Conservation (phyloP, 1,284 basidiomycete species). For the Ustilago hordei region DNA sequence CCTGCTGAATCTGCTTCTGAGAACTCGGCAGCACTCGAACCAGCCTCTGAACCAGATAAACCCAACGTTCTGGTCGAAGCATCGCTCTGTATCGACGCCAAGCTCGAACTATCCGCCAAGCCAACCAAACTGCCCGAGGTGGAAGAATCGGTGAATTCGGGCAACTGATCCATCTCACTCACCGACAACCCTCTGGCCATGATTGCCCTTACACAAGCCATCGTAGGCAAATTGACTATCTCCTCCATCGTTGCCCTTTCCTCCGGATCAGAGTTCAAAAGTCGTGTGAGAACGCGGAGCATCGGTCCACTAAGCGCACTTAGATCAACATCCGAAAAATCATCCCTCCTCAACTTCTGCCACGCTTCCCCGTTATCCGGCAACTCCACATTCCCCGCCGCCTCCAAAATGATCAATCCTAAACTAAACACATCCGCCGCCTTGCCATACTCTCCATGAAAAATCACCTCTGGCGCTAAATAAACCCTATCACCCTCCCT, state of each 20-base stretch:
- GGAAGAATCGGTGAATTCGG: conserved; percentile 50
- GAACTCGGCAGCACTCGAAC: conserved; percentile 27
- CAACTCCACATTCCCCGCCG: conserved; percentile 93
- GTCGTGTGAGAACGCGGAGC: conserved; percentile 55
- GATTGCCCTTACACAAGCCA: conserved; percentile 52
- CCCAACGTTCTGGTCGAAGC: conserved; percentile 33
- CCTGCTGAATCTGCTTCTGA: conserved; percentile 38
- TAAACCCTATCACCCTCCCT: conserved; percentile 98
- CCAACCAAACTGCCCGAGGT: conserved; percentile 30
- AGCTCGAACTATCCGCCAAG: conserved; percentile 27
- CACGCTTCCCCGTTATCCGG: conserved; percentile 96
- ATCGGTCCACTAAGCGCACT: conserved; percentile 72
- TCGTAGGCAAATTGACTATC: conserved; percentile 49
- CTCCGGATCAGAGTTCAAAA: conserved; percentile 55
- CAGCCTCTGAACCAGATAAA: conserved; percentile 30
- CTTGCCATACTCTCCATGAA: conserved; percentile 86
- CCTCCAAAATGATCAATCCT: conserved; percentile 94
- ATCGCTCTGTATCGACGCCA: conserved; percentile 38
- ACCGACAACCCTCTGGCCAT: conserved; percentile 59
- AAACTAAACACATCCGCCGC: conserved; percentile 97
- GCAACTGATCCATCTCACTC: conserved; percentile 65
- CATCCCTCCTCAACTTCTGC: conserved; percentile 91
- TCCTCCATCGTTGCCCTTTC: conserved; percentile 58
- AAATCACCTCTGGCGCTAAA: conserved; percentile 94
- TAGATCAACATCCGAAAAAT: conserved; percentile 88